Evolutionary conservation across 768 basidiomycete genomes (phyloP), one percentile per base, ranked within the genome.

Genomic region (Kwoniella dejecticola): DNA sequence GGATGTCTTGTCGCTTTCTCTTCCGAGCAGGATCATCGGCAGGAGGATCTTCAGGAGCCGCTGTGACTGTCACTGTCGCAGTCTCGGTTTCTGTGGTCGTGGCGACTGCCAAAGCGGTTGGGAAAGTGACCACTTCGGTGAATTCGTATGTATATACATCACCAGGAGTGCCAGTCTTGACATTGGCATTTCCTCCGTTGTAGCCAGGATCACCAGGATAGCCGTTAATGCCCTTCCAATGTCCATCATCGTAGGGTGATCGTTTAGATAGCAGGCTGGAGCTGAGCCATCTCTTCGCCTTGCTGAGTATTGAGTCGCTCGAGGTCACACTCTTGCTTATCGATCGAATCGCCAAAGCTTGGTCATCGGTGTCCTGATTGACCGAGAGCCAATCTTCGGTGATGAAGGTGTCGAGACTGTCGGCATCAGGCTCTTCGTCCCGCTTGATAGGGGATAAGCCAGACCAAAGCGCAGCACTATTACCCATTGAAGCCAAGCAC

Each of bases 121-220:
- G 55, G 55, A 57, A 57, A 5, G 55, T 57, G 10, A 57, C 55
- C 13, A 57, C 55, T 45, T 57, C 55, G 15, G 55, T 57, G 45
- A 57, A 57, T 26, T 46, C n/a, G 19, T 57, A 57, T 6, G 55
- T 57, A 24, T 57, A 57, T 6, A 57, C 42, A 30, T 57, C 41
- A 33, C 55, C 55, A 4, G 55, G 44, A 4, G 30, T 33, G 13
- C 55, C 55, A 31, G 44, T 57, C 23, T 44, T 31, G 17, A 38
- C 29, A 24, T 40, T 45, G 30, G 13, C 21, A 30, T 29, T 54
- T 5, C 40, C 53, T 24, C 52, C 52, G 44, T 31, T 53, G 21
- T 61, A 61, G n/a, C 60, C 60, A 10, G 60, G 60, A 40, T 61
- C 60, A 17, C 60, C 60, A 19, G 60, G 60, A 33, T 61, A 61